Percentiles rank a stretch among this genome's conserved stretches.
phyloP scores from a whole-genome alignment of 768 basidiomycete species.

The Kwoniella botswanensis region DNA sequence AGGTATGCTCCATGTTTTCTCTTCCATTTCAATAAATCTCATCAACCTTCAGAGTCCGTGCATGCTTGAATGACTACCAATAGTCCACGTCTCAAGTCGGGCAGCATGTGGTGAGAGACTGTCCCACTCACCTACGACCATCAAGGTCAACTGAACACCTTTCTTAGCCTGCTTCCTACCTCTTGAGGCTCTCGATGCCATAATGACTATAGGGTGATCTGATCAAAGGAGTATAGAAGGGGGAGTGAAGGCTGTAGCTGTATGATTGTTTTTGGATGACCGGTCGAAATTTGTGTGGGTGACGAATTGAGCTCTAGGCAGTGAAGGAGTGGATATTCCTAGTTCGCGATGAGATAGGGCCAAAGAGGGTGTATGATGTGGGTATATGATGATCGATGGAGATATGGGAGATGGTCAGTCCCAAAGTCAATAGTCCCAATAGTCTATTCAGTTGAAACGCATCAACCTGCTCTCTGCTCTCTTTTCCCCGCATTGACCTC shows the following conservation, averaged over 20 bases:
- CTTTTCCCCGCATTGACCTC: conserved; percentile 12
- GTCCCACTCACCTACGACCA: conserved; percentile 85
- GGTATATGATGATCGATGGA: not conserved
- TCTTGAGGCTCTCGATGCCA: conserved; percentile 53
- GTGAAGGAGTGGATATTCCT: not conserved
- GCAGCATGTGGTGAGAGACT: not conserved
- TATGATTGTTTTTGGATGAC: too few species aligned
- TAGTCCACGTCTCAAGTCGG: not conserved
- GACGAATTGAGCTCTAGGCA: not conserved
- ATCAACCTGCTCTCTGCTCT: conserved; percentile 12
- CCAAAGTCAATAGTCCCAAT: too few species aligned
- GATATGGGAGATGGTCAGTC: not conserved
- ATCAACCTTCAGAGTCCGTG: conserved; percentile 1
- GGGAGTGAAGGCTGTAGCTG: conserved; percentile 5
- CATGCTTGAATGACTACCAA: not conserved
- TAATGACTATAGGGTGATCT: conserved; percentile 16
- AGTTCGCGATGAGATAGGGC: too few species aligned
- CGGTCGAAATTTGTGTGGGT: too few species aligned
- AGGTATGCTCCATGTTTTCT: not conserved
- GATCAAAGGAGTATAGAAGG: not conserved
- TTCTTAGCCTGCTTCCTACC: conserved; percentile 82
- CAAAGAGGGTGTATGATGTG: not conserved
- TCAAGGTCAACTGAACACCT: conserved; percentile 96
- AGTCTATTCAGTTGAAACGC: conserved; percentile 18
- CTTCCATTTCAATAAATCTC: too few species aligned